Conservation (phyloP, 352 stramenopile genomes). For the Pythium periplocum region DNA sequence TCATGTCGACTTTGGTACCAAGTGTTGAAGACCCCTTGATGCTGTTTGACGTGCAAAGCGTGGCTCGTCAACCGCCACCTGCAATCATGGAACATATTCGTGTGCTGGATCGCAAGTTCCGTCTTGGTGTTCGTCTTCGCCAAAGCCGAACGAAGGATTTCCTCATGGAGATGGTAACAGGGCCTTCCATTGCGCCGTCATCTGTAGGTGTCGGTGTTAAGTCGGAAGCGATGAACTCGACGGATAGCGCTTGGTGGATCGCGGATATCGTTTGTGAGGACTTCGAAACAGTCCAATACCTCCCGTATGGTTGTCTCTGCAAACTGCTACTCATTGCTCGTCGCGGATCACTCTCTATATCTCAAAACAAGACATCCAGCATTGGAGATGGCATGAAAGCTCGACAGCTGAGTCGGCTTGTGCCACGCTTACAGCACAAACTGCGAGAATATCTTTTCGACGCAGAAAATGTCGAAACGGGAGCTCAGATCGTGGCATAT, state of each 20-base stretch:
- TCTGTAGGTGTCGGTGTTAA: slow-evolving; percentile 19
- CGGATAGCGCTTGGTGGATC: slow-evolving; percentile 72
- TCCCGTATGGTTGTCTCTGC: slow-evolving; percentile 71
- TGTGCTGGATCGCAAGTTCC: slow-evolving; percentile 65
- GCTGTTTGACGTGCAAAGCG: slow-evolving; percentile 59
- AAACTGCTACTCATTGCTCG: slow-evolving; percentile 69
- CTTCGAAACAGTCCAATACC: slow-evolving; percentile 73
- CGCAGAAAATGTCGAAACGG: slow-evolving; percentile 26
- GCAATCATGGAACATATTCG: slow-evolving; percentile 74
- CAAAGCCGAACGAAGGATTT: slow-evolving; percentile 77
- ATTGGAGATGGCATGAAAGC: slow-evolving; percentile 9
- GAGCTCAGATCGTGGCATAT: slow-evolving; percentile 55
- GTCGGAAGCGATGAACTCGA: slow-evolving; percentile 10
- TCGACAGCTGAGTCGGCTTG: slow-evolving; percentile 35
- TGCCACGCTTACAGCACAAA: slow-evolving; percentile 49
- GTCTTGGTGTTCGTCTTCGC: slow-evolving; percentile 70
- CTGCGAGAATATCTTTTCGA: slow-evolving; percentile 48
- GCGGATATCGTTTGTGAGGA: slow-evolving; percentile 86
- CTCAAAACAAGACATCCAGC: no score
- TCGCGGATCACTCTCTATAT: slow-evolving; percentile 5
- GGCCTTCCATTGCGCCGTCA: background rate
- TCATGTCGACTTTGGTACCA: slow-evolving; percentile 34
- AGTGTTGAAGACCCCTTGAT: slow-evolving; percentile 63
- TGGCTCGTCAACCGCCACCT: slow-evolving; percentile 62
- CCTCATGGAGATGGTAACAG: slow-evolving; percentile 83